These are phyloP conservation scores for Phoma sp. DNA, from an alignment of 2,329 filamentous ascomycete species.

Conservation along the genomic window DNA sequence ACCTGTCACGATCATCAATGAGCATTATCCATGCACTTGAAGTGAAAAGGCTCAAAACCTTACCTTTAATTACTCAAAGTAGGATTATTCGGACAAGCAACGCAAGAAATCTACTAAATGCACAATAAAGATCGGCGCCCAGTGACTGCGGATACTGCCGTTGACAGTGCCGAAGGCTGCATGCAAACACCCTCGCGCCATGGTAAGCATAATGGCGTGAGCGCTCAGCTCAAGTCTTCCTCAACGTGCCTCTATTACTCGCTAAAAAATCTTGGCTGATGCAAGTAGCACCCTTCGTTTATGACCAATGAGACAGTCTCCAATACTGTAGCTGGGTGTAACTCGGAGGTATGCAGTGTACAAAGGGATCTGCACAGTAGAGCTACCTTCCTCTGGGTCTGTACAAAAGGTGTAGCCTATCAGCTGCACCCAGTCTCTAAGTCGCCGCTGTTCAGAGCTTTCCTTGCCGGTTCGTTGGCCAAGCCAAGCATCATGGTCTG, in stretches of 20 bases:
- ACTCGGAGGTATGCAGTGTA: not conserved
- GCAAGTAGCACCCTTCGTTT: not conserved
- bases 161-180: not conserved
- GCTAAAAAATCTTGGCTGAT: not conserved
- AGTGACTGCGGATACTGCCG: conserved; percentile 7
- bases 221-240: not conserved
- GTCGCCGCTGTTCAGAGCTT: not conserved
- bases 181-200: not conserved
- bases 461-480: not conserved
- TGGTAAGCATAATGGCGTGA: not conserved
- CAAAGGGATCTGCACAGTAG: not conserved
- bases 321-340: not conserved
- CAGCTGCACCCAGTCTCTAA: not conserved
- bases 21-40: not conserved
- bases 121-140: not conserved
- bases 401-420: not conserved
- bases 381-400: not conserved
- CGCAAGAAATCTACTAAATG: not conserved
- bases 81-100: not conserved
- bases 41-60: not conserved
- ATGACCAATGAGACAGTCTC: not conserved
- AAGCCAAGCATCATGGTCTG: not conserved
- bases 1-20: not conserved
- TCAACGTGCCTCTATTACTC: not conserved
- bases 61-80: not conserved